Evolutionary conservation across 2,329 filamentous ascomycete species (phyloP), one percentile per base, ranked within the genome.

Genomic region (Didymellaceae sp.): DNA sequence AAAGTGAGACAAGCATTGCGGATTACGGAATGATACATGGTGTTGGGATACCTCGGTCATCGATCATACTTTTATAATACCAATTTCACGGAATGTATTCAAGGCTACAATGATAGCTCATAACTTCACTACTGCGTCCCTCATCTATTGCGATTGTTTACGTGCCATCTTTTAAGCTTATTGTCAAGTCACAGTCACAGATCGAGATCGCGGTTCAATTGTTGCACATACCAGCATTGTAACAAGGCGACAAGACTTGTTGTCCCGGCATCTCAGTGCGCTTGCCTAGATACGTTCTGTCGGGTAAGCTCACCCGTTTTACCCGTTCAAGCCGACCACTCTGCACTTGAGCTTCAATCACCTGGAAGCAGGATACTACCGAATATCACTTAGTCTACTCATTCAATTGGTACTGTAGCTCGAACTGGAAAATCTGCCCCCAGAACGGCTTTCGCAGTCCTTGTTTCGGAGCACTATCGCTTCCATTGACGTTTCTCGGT

Each of bases 51-150:
- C 48, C 48, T 52, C 37, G 48, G 22, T 52, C 42, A 33, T 26
- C 31, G 48, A 52, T 38, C 48, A 52, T 52, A 52, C 48, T 52
- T 46, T 52, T 52, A 24, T 52, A 52, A 52, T 52, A 52, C 24
- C 37, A 46, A 37, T 43, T 52, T 52, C 37, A 52, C 22, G 38
- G 42, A 52, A 46, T 33, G 32, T 42, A 42, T 46, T 46, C 41
- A 20, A 7, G 31, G 48, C 48, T 52, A 46, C 17, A 38, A 42
- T 22, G 17, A 32, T 46, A 52, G 48, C 41, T 24, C 17, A 37
- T n/a, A 41, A 46, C 25, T 46, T 28, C 35, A 51, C 20, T 10
- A n/a, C 8, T 24, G n/a, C 14, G 11, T 11, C 3, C 8, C 2
- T 14, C 6, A 9, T 1, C 14, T n/a, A 14, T 18, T 34, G 24